These are phyloP conservation scores for Amanita polypyramis DNA, from an alignment of 768 basidiomycete species.

Conservation along the genomic window DNA sequence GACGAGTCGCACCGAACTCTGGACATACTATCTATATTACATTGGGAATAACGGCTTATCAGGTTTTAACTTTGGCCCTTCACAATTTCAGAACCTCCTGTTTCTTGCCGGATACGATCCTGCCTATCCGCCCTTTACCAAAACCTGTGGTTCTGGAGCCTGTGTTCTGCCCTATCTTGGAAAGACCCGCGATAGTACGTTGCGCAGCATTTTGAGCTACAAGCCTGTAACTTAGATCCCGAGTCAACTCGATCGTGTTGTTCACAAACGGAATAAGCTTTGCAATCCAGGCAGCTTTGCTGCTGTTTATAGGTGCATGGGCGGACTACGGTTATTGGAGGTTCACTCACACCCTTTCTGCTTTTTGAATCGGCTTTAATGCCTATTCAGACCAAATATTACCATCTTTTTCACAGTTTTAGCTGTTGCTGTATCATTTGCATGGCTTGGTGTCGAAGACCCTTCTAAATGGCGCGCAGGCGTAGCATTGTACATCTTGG, in stretches of 20 bases:
- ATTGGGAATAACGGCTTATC: conserved; percentile 60
- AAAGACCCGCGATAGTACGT: conserved; percentile 46
- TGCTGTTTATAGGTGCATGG: conserved; percentile 65
- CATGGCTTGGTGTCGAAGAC: conserved; percentile 66
- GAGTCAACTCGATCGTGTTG: conserved; percentile 71
- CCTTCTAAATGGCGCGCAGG: conserved; percentile 55
- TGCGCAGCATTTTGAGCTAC: not conserved
- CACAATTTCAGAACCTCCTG: conserved; percentile 66
- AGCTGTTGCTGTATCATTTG: conserved; percentile 60
- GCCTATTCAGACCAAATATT: conserved; percentile 50
- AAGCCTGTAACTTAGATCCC: not conserved
- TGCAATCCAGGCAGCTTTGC: conserved; percentile 58
- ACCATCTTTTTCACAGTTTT: conserved; percentile 64
- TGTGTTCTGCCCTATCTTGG: conserved; percentile 65
- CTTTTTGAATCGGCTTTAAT: not conserved
- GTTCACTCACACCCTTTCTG: conserved; percentile 18
- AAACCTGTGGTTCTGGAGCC: conserved; percentile 37
- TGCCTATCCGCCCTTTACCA: conserved; percentile 39
- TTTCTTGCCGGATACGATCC: conserved; percentile 69
- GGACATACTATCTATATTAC: conserved; percentile 54
- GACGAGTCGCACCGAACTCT: conserved; percentile 41
- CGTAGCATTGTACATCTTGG: conserved; percentile 52
- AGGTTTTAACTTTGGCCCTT: conserved; percentile 65
- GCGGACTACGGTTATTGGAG: conserved; percentile 79
- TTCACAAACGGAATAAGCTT: conserved; percentile 75